Evolutionary conservation across 495 filamentous ascomycete species (phyloP), one percentile per base, ranked within the genome.

Genomic region (Penicillium arizonense): DNA sequence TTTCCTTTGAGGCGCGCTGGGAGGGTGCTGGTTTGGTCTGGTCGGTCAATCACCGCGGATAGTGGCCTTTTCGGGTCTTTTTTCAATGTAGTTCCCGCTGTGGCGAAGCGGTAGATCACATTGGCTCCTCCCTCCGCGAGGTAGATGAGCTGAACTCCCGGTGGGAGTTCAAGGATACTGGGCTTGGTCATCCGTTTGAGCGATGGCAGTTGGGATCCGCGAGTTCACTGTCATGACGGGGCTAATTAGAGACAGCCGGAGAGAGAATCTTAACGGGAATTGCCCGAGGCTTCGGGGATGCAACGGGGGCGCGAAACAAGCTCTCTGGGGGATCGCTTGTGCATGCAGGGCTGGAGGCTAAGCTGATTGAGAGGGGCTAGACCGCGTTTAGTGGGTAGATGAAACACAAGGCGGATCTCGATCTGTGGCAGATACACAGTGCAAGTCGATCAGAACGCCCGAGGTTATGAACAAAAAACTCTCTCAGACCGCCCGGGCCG

Each of bases 81-180:
- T n/a, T 51, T 60, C 20, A 52, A 43, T 28, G 41, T 58, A 51
- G 18, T 57, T 65, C 18, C 49, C 0, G 69, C 64, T 21, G 75
- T 57, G 16, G 67, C 61, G 47, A 87, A 77, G 34, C 80, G 77
- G 57, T 87, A 91, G 61, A 90, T 83, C 41, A 83, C 71, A 63
- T 91, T 90, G 28, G 87, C 86, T 38, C 85, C 85, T 12, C 87
- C 87, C 64, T 91, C 87, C 9, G 80, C 79, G 8, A 83, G 71
- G 53, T 82, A 85, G 16, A 72, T 50, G 23, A 83, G 71, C 43
- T 70, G 68, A 61, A 70, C 63, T 53, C 69, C 72, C 50, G 34
- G 34, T 7, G 73, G 73, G 61, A 77, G 72, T 57, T 77, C 73
- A 3, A 71, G 58, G 10, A 63, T 44, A 57, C 44, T 65, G 32